A percentile compares a stretch with the other conserved stretches of the same genome.
These are phyloP conservation scores for Aspergillus quadrilineatus DNA, from an alignment of 2,329 filamentous ascomycete genomes.

Conservation along the genomic window DNA sequence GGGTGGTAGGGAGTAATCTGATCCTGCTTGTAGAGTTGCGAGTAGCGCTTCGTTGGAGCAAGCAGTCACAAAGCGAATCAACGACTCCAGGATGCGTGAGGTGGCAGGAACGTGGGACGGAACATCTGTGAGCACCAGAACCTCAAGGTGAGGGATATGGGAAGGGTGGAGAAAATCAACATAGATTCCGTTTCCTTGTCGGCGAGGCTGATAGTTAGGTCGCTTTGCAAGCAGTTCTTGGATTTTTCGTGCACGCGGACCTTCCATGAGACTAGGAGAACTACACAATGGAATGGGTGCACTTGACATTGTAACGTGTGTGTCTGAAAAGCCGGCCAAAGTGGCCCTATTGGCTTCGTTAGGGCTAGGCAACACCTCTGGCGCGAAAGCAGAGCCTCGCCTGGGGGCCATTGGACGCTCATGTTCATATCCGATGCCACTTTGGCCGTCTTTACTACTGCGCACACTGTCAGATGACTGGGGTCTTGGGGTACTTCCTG, in stretches of 20 bases:
- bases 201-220: constrained; percentile 33
- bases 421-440: constrained; percentile 11
- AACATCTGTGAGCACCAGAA: constrained; percentile 57
- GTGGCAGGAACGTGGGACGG: constrained; percentile 46
- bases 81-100: constrained; percentile 42
- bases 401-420: constrained; percentile 37
- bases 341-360: background rate
- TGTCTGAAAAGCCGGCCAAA: background rate
- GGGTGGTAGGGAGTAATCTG: constrained; percentile 61
- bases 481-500: constrained; percentile 29
- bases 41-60: constrained; percentile 57
- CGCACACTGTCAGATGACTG: constrained; percentile 14
- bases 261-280: constrained; percentile 24
- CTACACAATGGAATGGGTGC: constrained; percentile 16
- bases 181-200: constrained; percentile 26
- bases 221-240: constrained; percentile 41
- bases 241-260: constrained; percentile 33
- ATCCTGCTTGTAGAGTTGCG: constrained; percentile 52
- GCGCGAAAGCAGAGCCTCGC: constrained; percentile 47
- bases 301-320: background rate
- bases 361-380: constrained; percentile 41
- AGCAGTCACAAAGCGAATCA: constrained; percentile 56
- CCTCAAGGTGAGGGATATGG: constrained; percentile 55
- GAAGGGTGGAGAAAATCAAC: constrained; percentile 52
- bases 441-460: background rate